Conservation (phyloP, 2,329 filamentous ascomycete genomes). For the Fusarium nygamai region DNA sequence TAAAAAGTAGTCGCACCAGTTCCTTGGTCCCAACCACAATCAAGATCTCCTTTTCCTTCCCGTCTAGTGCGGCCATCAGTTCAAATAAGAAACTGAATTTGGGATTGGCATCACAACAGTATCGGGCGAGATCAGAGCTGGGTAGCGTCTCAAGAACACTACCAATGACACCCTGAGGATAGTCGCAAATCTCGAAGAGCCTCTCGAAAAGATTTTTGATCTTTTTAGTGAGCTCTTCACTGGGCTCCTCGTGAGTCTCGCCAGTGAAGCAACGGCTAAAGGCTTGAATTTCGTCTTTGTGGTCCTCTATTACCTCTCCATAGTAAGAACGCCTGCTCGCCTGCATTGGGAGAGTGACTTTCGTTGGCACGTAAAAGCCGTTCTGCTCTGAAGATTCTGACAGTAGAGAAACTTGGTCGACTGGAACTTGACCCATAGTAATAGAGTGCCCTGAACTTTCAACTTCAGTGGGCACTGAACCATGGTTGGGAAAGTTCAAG, state of each 20-base stretch:
- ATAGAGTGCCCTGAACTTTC: constrained; percentile 41
- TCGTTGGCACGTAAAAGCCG: constrained; percentile 50
- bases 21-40: constrained; percentile 63
- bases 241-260: constrained; percentile 52
- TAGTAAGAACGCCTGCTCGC: constrained; percentile 63
- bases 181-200: constrained; percentile 66
- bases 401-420: constrained; percentile 37
- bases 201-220: constrained; percentile 63
- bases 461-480: constrained; percentile 23
- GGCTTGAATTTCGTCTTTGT: constrained; percentile 55
- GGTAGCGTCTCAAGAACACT: constrained; percentile 52
- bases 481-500: constrained; percentile 33
- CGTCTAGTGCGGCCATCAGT: constrained; percentile 53
- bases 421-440: constrained; percentile 41
- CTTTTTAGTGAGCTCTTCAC: constrained; percentile 52
- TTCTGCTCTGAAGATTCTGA: constrained; percentile 25
- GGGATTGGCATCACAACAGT: constrained; percentile 65
- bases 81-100: constrained; percentile 70
- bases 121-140: constrained; percentile 58
- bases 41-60: constrained; percentile 58
- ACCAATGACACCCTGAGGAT: constrained; percentile 63
- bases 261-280: constrained; percentile 57
- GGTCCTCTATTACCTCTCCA: constrained; percentile 57
- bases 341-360: constrained; percentile 67
- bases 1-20: constrained; percentile 62